Evolutionary conservation across 495 filamentous ascomycete genomes (phyloP).

Genomic region (Lepraria neglecta): DNA sequence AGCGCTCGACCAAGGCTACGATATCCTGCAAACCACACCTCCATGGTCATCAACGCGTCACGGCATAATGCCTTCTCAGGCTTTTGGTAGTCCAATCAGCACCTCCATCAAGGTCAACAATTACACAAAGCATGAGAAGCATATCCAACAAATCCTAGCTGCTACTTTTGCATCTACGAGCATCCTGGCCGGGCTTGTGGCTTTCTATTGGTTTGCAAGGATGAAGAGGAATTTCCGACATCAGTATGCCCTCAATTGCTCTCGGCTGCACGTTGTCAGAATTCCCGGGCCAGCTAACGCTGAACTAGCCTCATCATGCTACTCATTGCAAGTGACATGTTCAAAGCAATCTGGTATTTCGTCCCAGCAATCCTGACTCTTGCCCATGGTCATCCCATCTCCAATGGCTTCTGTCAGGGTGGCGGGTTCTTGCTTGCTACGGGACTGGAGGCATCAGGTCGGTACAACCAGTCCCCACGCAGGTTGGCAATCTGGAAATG

Average conservation of each 20-base stretch:
- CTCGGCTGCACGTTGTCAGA: neutral
- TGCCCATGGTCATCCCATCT: slow-evolving; percentile 35
- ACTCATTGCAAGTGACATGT: slow-evolving; percentile 60
- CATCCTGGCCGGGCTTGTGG: slow-evolving; percentile 42
- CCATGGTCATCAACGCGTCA: neutral
- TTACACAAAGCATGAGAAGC: slow-evolving; percentile 13
- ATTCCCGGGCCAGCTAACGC: slow-evolving; percentile 17
- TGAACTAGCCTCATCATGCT: slow-evolving; percentile 58
- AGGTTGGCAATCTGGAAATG: neutral
- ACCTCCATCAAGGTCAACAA: slow-evolving; percentile 5
- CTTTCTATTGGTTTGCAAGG: slow-evolving; percentile 65
- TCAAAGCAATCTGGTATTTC: slow-evolving; percentile 60
- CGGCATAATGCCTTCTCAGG: slow-evolving; percentile 5
- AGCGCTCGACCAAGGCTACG: neutral
- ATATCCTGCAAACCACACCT: neutral
- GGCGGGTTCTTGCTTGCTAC: slow-evolving; percentile 59
- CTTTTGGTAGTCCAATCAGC: neutral
- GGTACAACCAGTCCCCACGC: slow-evolving; percentile 15
- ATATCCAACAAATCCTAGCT: slow-evolving; percentile 26
- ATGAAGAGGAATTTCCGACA: slow-evolving; percentile 71
- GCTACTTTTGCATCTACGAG: slow-evolving; percentile 44
- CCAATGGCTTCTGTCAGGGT: slow-evolving; percentile 57
- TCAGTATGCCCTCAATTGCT: slow-evolving; percentile 45
- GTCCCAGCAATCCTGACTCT: slow-evolving; percentile 53
- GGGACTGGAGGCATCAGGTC: slow-evolving; percentile 60